Percentiles rank a stretch among this genome's conserved stretches.
Evolutionary conservation across 306 rosid species (phyloP).

Genomic region (Cucurbita maxima): DNA sequence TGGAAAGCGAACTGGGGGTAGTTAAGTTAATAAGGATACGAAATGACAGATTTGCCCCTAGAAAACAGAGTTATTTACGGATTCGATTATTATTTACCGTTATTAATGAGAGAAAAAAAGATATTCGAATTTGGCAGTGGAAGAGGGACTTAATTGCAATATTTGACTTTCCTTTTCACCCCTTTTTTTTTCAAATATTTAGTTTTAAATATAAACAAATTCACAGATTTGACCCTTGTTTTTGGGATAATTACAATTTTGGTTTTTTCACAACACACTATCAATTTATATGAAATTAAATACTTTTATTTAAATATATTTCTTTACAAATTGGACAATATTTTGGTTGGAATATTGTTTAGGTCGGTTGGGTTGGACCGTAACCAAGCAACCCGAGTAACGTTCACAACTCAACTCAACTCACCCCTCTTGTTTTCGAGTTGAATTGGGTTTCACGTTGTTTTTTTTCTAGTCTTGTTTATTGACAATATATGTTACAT

Average conservation of each 20-base stretch:
- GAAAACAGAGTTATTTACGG: neutral
- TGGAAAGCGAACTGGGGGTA: conserved; percentile 30
- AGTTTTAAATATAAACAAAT: neutral
- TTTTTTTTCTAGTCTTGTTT: too few relatives aligned
- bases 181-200: neutral
- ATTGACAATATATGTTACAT: too few relatives aligned
- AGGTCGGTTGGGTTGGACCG: too few relatives aligned
- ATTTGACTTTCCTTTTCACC: neutral
- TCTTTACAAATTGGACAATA: too few relatives aligned
- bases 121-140: neutral
- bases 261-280: neutral
- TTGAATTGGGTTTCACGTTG: too few relatives aligned
- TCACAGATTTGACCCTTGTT: neutral
- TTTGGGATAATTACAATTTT: neutral
- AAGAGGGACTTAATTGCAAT: neutral
- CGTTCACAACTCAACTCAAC: too few relatives aligned
- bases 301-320: too few relatives aligned
- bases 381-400: too few relatives aligned
- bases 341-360: too few relatives aligned
- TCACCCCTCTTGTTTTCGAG: too few relatives aligned
- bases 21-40: conserved; percentile 25
- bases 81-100: conserved; percentile 8
- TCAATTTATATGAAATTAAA: neutral
- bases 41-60: conserved; percentile 25
- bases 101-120: neutral